These are phyloP conservation scores for Penicillium sp. DNA, from an alignment of 2,329 filamentous ascomycete genomes.

Conservation along the genomic window DNA sequence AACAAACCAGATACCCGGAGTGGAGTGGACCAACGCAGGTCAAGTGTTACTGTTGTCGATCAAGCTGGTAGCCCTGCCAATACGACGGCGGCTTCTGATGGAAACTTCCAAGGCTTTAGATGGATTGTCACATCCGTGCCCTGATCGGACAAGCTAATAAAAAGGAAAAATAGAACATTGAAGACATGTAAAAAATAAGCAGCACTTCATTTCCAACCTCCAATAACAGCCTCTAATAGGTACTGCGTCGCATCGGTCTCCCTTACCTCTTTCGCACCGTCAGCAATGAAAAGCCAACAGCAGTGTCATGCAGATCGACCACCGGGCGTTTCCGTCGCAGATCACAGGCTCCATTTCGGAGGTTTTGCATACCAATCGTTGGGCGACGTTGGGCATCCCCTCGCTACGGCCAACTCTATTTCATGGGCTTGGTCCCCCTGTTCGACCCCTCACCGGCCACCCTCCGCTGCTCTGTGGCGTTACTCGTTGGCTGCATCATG, in stretches of 20 bases:
- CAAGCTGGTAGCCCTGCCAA: constrained; percentile 3
- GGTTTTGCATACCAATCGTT: constrained; percentile 32
- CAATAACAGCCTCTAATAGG: background rate
- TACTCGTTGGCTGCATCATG: background rate
- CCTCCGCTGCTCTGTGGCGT: background rate
- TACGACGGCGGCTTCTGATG: constrained; percentile 6
- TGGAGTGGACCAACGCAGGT: constrained; percentile 8
- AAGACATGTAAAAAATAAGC: background rate
- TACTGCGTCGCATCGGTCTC: background rate
- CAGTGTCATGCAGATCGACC: constrained; percentile 25
- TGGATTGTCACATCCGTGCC: constrained; percentile 13
- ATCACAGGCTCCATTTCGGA: constrained; percentile 30
- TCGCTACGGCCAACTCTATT: constrained; percentile 26
- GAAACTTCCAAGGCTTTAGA: background rate
- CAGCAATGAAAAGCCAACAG: background rate
- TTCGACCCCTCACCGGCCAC: constrained; percentile 1
- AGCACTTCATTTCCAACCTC: background rate
- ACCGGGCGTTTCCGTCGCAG: constrained; percentile 35
- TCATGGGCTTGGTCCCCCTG: background rate
- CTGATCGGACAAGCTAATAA: constrained; percentile 14
- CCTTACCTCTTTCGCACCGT: background rate
- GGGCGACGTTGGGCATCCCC: constrained; percentile 24
- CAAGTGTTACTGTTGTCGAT: constrained; percentile 7
- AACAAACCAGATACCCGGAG: background rate
- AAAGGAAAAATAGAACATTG: background rate